Conservation (phyloP, 257 asterid genomes). For the Echites panduratus region DNA sequence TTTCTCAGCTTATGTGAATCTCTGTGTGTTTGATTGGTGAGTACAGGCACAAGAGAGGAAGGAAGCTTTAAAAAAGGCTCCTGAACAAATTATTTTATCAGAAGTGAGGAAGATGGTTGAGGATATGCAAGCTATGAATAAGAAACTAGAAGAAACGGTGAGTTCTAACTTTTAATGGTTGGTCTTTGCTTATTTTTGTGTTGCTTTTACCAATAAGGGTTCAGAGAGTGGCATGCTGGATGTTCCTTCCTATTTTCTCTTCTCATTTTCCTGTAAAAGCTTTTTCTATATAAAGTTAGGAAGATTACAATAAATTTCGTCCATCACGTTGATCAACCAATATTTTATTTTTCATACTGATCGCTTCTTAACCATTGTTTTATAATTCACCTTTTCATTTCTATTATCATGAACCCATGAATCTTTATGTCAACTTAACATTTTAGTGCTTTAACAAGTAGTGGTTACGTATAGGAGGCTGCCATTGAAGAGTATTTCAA, state of each 20-base stretch:
- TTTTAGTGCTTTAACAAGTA: constrained; percentile 4
- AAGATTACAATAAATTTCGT: not conserved
- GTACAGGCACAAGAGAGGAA: constrained; percentile 61
- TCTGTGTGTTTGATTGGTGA: constrained; percentile 7
- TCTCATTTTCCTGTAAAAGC: not conserved
- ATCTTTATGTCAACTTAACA: not conserved
- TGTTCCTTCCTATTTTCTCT: not conserved
- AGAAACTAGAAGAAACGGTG: constrained; percentile 84
- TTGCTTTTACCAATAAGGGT: not conserved
- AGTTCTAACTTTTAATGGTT: constrained; percentile 22
- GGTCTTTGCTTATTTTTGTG: constrained; percentile 3
- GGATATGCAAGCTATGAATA: constrained; percentile 81
- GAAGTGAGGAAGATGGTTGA: constrained; percentile 87
- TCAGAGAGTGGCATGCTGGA: not conserved
- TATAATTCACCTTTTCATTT: not conserved
- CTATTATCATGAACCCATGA: not conserved
- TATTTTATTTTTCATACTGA: not conserved
- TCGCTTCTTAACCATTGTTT: not conserved
- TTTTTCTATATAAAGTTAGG: not conserved
- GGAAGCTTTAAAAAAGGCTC: constrained; percentile 55
- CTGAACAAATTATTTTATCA: constrained; percentile 75
- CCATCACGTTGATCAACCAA: not conserved
- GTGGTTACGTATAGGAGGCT: constrained; percentile 45
- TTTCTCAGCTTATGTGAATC: not conserved
- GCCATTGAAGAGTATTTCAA: constrained; percentile 75